A percentile compares a stretch with the other conserved stretches of the same genome.
phyloP scores from a whole-genome alignment of 139 green algal genomes.

The Chlorella vulgaris region DNA sequence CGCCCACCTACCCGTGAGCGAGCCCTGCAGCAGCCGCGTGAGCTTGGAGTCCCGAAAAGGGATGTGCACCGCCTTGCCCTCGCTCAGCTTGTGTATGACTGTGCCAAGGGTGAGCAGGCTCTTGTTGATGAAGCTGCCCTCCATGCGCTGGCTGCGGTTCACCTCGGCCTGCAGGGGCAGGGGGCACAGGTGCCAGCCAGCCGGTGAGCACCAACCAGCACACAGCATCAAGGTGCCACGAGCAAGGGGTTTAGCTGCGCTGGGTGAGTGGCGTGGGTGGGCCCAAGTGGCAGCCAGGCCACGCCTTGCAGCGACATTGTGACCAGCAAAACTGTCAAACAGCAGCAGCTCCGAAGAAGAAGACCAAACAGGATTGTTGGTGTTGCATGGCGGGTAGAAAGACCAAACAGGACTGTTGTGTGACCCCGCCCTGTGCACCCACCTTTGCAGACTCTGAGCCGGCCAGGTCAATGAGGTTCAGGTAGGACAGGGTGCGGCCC shows the following conservation, averaged over 20 bases:
- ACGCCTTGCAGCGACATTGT: too few relatives aligned
- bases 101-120: slow-evolving; percentile 92
- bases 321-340: neutral
- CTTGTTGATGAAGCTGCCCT: slow-evolving; percentile 97
- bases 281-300: too few relatives aligned
- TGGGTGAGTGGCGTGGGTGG: too few relatives aligned
- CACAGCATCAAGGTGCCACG: too few relatives aligned
- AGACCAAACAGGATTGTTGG: too few relatives aligned
- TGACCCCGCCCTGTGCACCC: neutral
- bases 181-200: neutral
- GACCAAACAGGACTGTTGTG: neutral
- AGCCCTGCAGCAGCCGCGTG: slow-evolving; percentile 76
- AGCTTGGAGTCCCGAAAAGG: slow-evolving; percentile 93
- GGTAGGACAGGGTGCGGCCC: slow-evolving; percentile 57
- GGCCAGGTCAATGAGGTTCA: slow-evolving; percentile 91
- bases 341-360: neutral
- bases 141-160: slow-evolving; percentile 77
- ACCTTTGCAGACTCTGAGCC: slow-evolving; percentile 84
- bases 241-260: too few relatives aligned
- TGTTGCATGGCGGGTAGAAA: too few relatives aligned
- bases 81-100: slow-evolving; percentile 87
- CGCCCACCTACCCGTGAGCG: slow-evolving; percentile 22
- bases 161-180: slow-evolving; percentile 49
- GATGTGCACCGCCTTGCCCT: slow-evolving; percentile 72
- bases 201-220: too few relatives aligned